These are phyloP conservation scores for Neurospora africana DNA, from an alignment of 495 filamentous ascomycete species.

Conservation along the genomic window DNA sequence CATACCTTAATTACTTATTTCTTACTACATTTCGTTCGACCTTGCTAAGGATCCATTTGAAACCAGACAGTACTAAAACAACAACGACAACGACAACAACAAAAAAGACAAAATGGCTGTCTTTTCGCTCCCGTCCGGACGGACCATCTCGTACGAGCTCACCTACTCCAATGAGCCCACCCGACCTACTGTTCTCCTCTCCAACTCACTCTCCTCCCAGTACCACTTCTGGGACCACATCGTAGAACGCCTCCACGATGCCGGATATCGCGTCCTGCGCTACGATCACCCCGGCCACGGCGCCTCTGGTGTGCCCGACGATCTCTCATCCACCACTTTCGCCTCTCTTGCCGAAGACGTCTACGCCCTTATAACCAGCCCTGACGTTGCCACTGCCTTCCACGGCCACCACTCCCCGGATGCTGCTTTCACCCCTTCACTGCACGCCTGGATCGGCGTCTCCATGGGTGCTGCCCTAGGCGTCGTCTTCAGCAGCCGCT, in stretches of 20 bases:
- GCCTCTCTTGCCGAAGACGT: slow-evolving; percentile 22
- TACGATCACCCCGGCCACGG: slow-evolving; percentile 29
- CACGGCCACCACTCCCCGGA: background rate
- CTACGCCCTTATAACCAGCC: slow-evolving; percentile 12
- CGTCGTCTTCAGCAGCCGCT: slow-evolving; percentile 17
- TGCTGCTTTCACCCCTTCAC: background rate
- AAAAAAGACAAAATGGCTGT: background rate
- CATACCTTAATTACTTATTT: background rate
- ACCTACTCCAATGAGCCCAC: slow-evolving; percentile 1
- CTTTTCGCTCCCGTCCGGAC: slow-evolving; percentile 9
- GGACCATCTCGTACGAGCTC: slow-evolving; percentile 8
- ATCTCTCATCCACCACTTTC: slow-evolving; percentile 20
- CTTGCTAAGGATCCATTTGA: background rate
- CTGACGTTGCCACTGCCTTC: slow-evolving; percentile 6
- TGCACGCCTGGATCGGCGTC: slow-evolving; percentile 26
- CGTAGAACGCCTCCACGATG: slow-evolving; percentile 12
- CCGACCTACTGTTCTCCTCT: slow-evolving; percentile 15
- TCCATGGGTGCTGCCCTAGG: slow-evolving; percentile 25
- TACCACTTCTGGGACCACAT: slow-evolving; percentile 18
- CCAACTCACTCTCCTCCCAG: slow-evolving; percentile 17
- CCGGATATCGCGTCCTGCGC: slow-evolving; percentile 19
- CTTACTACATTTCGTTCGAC: background rate
- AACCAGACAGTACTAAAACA: background rate
- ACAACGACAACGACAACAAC: background rate
- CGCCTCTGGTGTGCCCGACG: slow-evolving; percentile 12